Evolutionary conservation across 2,329 filamentous ascomycete genomes (phyloP), one percentile per base, ranked within the genome.

Genomic region (Amphichorda felina): DNA sequence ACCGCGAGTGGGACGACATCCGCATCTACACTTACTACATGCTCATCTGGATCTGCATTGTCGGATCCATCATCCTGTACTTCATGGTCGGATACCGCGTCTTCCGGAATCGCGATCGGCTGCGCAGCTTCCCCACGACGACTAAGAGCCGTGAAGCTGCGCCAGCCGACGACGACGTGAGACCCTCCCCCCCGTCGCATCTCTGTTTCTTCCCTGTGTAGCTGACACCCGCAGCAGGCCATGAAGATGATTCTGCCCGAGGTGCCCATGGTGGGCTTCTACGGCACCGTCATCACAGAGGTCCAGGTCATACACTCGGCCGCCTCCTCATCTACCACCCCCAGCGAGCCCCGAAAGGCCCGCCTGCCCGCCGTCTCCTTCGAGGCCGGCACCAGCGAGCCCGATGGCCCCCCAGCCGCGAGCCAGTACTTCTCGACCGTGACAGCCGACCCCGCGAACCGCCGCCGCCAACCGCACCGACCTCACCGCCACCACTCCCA

Each of bases 1-100:
- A 63, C 38, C 55, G 56, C 24, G 54, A 60, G 24, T 75, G 68
- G 67, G 69, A 69, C 42, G 58, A 61, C 28, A 58, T 76, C 11
- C 70, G 72, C 22, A 75, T 77, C 30, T 75, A 68, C 45, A 69
- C 70, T 6, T 77, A 76, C 50, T 77, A 77, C 48, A 60, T 76
- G 41, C 67, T 73, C 3, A 71, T 76, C 32, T 76, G 72, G 72
- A 58, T 70, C 9, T 77, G 72, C 49, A 75, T 74, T 35, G 50
- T 64, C 31, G 54, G 72, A 10, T 75, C 72, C 0, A 53, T 66
- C 13, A 38, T 70, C 33, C 72, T 75, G 38, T 76, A 77, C 43
- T 53, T 68, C 15, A 55, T 71, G 21, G 70, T 77, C 30, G 72
- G 72, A 16, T 75, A 68, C 44, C 67, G 73, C 34, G 72, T 77